Conservation (phyloP, 129 eudicot genomes). For the Helianthus annuus region DNA sequence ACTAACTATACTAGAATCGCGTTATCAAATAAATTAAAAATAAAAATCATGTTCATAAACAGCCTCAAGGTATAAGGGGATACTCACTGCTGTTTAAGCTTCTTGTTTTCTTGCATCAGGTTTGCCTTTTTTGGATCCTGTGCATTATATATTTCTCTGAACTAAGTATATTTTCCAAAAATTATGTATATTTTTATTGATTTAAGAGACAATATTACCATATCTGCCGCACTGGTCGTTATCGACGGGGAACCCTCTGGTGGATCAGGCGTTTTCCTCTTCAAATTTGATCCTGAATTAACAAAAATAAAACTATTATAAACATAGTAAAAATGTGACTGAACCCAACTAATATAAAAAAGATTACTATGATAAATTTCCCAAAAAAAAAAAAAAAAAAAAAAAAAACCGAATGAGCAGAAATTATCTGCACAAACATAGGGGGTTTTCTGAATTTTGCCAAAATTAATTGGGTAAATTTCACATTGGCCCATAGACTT, state of each 20-base stretch:
- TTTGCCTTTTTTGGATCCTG: constrained; percentile 39
- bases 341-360: background rate
- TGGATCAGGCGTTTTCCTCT: constrained; percentile 42
- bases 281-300: constrained; percentile 37
- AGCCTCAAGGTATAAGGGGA: background rate
- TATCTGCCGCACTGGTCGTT: constrained; percentile 21
- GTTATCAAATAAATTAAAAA: background rate
- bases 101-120: constrained; percentile 55
- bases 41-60: background rate
- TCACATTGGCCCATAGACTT: background rate
- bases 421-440: no score
- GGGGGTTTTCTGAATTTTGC: background rate
- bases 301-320: background rate
- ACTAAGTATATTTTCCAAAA: background rate
- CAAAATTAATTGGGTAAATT: background rate
- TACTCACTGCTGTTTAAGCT: constrained; percentile 58
- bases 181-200: background rate
- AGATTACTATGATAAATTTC: background rate
- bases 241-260: constrained; percentile 23
- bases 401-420: no score
- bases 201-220: constrained; percentile 37
- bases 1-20: constrained; percentile 6
- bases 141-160: constrained; percentile 11
- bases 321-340: background rate
- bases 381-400: background rate